phyloP scores from a whole-genome alignment of 768 basidiomycete species.

The Exidia glandulosa region DNA sequence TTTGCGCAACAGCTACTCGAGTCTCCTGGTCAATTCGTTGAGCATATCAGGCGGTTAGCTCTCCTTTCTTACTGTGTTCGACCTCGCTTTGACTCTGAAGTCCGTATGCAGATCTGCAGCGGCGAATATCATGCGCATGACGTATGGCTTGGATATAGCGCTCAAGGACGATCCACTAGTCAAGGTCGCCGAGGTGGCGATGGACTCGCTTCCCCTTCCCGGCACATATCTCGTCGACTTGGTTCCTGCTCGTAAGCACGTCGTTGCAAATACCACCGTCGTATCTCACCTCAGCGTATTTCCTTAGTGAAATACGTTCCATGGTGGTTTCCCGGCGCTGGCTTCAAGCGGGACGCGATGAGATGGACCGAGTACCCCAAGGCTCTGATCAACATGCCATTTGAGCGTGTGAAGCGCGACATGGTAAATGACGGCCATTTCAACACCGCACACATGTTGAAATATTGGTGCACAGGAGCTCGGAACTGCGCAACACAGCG shows the following conservation, averaged over 20 bases:
- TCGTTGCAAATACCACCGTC: background rate
- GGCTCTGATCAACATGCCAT: slow-evolving; percentile 22
- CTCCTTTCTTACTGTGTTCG: background rate
- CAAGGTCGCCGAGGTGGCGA: slow-evolving; percentile 14
- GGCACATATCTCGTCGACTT: slow-evolving; percentile 31
- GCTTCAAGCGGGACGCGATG: slow-evolving; percentile 22
- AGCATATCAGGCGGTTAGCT: background rate
- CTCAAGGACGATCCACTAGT: slow-evolving; percentile 15
- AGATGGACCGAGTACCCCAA: slow-evolving; percentile 15
- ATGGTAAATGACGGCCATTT: slow-evolving; percentile 17
- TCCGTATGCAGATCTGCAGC: slow-evolving; percentile 14
- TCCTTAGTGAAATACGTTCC: slow-evolving; percentile 27
- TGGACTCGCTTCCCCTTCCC: slow-evolving; percentile 17
- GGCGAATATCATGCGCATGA: slow-evolving; percentile 16
- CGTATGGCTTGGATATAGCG: slow-evolving; percentile 17
- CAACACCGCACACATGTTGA: slow-evolving; percentile 9
- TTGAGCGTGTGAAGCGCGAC: slow-evolving; percentile 33
- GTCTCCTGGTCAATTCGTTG: background rate
- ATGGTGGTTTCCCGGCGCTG: slow-evolving; percentile 29
- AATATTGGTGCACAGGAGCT: slow-evolving; percentile 5
- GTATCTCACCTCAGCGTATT: background rate
- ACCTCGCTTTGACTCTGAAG: background rate
- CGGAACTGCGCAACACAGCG: background rate
- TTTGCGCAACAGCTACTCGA: background rate
- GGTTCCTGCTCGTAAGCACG: slow-evolving; percentile 20